Base-by-base conservation (phyloP, 495 filamentous ascomycete species). In the Aspergillus bertholletiae region DNA sequence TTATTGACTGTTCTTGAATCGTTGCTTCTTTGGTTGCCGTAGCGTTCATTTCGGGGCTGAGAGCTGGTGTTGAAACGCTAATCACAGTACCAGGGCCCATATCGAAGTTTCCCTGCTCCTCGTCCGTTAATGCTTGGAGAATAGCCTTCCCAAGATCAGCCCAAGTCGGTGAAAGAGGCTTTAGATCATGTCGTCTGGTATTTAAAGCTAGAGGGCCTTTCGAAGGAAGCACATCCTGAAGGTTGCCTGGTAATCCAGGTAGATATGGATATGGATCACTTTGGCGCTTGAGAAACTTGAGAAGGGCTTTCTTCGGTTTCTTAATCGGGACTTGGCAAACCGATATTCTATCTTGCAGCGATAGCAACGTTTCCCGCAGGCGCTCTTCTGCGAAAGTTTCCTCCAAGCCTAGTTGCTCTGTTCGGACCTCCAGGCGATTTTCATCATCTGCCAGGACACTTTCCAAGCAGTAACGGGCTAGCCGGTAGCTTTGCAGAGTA, bases 361-460 rank as follows among this genome's bases (percentile, higher is more conserved):
- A 77, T 47, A 76, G 59, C 7, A 96, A 74, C 3, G 88, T 77
- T 22, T 81, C 76, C 50, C 84, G 84, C 43, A 98, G 73, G 55
- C 93, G 84, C 56, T 94, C 85, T 28, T 83, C 84, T 1, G 93
- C 91, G 55, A 95, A 87, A 3, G 81, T 84, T 63, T 96, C 92
- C 52, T 96, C 92, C 23, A 97, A 71, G 2, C 89, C 89, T 3
- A 90, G 80, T 6, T 89, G 85, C 43, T 92, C 86, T 11, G 89
- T 78, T 40, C 87, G 84, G 7, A 82, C 77, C 41, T 89, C 83
- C 2, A 86, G 76, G 4, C 86, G 78, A 30, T 81, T 77, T 26
- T 96, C 90, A 60, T 95, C 90, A 52, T 89, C 80, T 58, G 96
- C 92, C 32, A 97, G 78, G 7, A 94, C 90, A 51, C 92, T 88